Evolutionary conservation across 2,329 filamentous ascomycete species (phyloP), one percentile per base, ranked within the genome.

Genomic region (Fusarium sp.): DNA sequence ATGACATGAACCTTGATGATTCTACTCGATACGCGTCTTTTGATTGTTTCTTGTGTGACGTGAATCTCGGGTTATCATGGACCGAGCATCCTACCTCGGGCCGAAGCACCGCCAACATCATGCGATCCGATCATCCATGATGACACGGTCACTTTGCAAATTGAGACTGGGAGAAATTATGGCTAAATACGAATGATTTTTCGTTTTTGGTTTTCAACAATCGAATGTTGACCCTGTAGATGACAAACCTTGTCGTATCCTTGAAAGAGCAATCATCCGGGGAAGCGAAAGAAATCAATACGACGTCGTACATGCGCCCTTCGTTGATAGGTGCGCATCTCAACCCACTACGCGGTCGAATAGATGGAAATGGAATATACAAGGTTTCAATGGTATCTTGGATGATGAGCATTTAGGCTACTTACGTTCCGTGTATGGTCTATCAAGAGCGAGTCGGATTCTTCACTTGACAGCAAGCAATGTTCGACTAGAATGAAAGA

Each of bases 1-100:
- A 74, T 74, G 60, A 54, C 67, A 73, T 43, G 57, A 41, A 39
- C 22, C 31, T 29, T 59, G 37, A 35, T 41, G 24, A 59, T 20
- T 41, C 22, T 29, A 27, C 24, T 35, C 11, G 4, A 37, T 41
- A 1, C 11, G 22, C 10, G 27, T 52, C 27, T 52, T 52, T 50
- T n/a, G 24, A 50, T 27, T 50, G 7, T 50, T 52, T 18, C 24
- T n/a, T 29, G 48, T 52, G 27, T 20, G 48, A 52, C 48, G 18
- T 14, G 24, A 52, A 20, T 4, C 2, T 52, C 48, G 48, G 48
- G 48, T 20, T 52, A 52, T 31, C 48, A 31, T 20, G 48, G 48
- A 31, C 27, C 48, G 48, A 52, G 48, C 48, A 31, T 2, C 18
- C 14, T 7, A 18, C 22, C 48, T 52, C 48, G 48, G 24, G 48